A percentile compares a stretch with the other conserved stretches of the same genome.
Evolutionary conservation across 805 yeast species (phyloP).

Genomic region (Saturnispora kantuleensis): DNA sequence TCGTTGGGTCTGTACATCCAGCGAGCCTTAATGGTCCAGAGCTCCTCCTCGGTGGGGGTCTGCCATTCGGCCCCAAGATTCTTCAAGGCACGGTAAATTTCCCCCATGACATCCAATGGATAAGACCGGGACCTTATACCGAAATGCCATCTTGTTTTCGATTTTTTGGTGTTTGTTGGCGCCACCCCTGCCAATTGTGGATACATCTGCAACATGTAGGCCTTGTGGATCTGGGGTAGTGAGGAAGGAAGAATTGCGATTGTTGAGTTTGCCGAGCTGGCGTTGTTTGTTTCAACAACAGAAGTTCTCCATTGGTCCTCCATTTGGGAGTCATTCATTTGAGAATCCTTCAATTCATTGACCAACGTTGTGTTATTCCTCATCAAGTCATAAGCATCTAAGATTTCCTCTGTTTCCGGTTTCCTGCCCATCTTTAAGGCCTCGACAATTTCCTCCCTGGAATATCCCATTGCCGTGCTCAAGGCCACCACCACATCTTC

Average conservation of each 20-base stretch:
- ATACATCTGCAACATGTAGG: conserved; percentile 57
- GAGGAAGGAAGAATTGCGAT: conserved; percentile 92
- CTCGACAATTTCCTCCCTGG: conserved; percentile 69
- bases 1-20: conserved; percentile 62
- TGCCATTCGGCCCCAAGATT: conserved; percentile 97
- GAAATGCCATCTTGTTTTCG: conserved; percentile 96
- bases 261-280: conserved; percentile 57
- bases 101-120: conserved; percentile 98
- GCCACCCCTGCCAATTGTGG: conserved; percentile 28
- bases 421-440: conserved; percentile 37
- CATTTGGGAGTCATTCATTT: conserved; percentile 2
- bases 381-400: conserved; percentile 78
- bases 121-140: conserved; percentile 94
- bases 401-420: conserved; percentile 58
- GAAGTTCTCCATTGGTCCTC: conserved; percentile 25
- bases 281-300: conserved; percentile 21
- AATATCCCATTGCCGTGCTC: conserved; percentile 81
- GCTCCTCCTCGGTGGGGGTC: conserved; percentile 84
- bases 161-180: conserved; percentile 59
- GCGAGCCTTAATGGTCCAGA: conserved; percentile 92
- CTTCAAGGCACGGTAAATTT: conserved; percentile 86
- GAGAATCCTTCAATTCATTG: conserved; percentile 45
- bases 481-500: conserved; percentile 68
- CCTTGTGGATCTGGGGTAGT: conserved; percentile 87
- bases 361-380: conserved; percentile 67